phyloP scores from a whole-genome alignment of 2,329 filamentous ascomycete species.

The Clonostachys chloroleuca region DNA sequence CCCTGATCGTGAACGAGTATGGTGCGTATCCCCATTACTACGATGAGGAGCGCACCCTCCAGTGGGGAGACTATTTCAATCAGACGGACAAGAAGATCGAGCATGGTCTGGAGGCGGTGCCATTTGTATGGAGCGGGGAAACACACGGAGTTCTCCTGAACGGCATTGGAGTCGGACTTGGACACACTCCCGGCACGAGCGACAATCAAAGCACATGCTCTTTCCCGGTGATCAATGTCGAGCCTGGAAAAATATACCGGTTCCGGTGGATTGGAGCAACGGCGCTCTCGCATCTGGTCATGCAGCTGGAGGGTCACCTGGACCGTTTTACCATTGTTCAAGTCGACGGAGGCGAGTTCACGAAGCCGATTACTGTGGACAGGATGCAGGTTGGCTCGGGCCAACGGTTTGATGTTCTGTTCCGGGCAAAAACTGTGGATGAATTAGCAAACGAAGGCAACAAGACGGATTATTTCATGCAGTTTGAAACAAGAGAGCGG shows the following conservation, averaged over 20 bases:
- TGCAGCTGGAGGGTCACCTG: conserved; percentile 53
- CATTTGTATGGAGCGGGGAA: conserved; percentile 57
- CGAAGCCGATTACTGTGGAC: conserved; percentile 35
- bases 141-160: conserved; percentile 25
- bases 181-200: background rate
- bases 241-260: conserved; percentile 57
- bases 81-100: conserved; percentile 48
- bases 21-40: conserved; percentile 49
- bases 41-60: conserved; percentile 54
- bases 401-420: conserved; percentile 55
- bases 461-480: conserved; percentile 35
- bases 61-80: conserved; percentile 53
- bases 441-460: conserved; percentile 27
- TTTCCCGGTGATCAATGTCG: conserved; percentile 49
- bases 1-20: conserved; percentile 52
- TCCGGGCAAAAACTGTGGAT: conserved; percentile 43
- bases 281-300: conserved; percentile 46
- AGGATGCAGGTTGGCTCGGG: conserved; percentile 52
- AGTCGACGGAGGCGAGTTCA: conserved; percentile 53
- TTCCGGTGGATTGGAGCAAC: conserved; percentile 55
- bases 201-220: conserved; percentile 22
- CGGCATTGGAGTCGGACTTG: conserved; percentile 1
- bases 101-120: conserved; percentile 36
- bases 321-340: conserved; percentile 50
- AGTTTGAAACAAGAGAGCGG: conserved; percentile 44